Base-by-base conservation (phyloP, 768 basidiomycete species). In the Mycena rebaudengoi region DNA sequence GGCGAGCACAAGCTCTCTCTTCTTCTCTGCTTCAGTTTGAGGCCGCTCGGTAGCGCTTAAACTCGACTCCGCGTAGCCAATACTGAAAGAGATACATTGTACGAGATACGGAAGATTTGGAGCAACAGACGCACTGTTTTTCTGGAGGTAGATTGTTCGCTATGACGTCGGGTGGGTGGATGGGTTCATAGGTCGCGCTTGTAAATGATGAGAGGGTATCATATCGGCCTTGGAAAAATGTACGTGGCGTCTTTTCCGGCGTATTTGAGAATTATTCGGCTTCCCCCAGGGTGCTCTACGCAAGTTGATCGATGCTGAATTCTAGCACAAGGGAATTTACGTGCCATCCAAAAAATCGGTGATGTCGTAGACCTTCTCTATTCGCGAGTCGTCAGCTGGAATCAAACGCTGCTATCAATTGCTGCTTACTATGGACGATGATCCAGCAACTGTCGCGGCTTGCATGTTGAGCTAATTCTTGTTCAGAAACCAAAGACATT, bases 221-320 rank as follows among this genome's bases (percentile, higher is more conserved):
- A 26, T 18, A 5, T 39, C 16, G 53, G 13, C 29, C 8, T n/a
- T n/a, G 21, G 25, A 26, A 29, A 41, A 41, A 12, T 84, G 20
- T 72, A 87, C 82, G 85, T 91, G 13, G 88, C 88, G 68, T 89
- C 90, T 67, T 84, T 85, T 23, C 90, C 90, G 1, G 87, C 89
- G 54, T 90, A 88, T 62, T 87, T 85, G 40, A 90, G 70, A 43
- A 90, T 85, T 67, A 90, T 87, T 67, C 79, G 85, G 61, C 82
- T 81, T 5, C 89, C 90, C 74, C 83, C 84, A 21, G 83, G 84
- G 66, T 85, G 84, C 46, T 85, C 83, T 81, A 30, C 7, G 45
- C 10, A 25, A 26, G 37, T 12, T 46, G 16, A 25, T 4, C 13
- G 3, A 23, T n/a, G 14, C 13, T 33, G 26, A 14, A 20, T 16